phyloP scores from a whole-genome alignment of 1,284 basidiomycete genomes.

The Sphaerobolus stellatus region DNA sequence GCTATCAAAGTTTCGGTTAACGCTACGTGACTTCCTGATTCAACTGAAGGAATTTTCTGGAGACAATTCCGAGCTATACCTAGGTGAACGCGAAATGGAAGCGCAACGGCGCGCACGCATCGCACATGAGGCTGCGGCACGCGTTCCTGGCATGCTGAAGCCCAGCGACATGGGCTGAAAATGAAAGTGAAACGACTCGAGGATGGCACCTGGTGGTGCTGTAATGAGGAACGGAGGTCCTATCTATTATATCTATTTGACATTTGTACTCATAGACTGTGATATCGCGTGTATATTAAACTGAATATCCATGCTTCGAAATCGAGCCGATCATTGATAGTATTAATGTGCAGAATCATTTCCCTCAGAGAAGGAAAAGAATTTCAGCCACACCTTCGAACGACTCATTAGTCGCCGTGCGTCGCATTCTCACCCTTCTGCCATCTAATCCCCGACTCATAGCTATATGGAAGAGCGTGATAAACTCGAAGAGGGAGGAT shows the following conservation, averaged over 20 bases:
- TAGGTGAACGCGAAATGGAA: constrained; percentile 96
- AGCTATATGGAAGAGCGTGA: no score
- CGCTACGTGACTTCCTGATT: constrained; percentile 90
- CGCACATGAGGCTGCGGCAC: constrained; percentile 86
- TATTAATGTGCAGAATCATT: no score
- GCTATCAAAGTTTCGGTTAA: constrained; percentile 90
- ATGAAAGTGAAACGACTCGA: constrained; percentile 91
- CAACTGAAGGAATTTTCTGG: constrained; percentile 92
- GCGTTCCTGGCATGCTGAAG: constrained; percentile 98
- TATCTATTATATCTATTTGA: no score
- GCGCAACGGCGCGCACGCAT: constrained; percentile 64
- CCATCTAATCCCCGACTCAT: no score
- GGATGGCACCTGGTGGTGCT: no score
- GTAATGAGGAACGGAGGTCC: no score
- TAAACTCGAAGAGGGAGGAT: no score
- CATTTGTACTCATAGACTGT: neutral
- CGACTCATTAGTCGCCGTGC: no score
- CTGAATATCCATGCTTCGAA: neutral
- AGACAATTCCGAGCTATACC: constrained; percentile 82
- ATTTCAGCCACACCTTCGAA: no score
- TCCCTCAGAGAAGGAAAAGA: no score
- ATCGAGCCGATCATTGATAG: neutral
- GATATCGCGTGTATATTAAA: neutral
- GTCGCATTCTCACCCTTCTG: neutral
- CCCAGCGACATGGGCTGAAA: no score